phyloP scores from a whole-genome alignment of 805 yeast species.

The Lachancea lanzarotensis region DNA sequence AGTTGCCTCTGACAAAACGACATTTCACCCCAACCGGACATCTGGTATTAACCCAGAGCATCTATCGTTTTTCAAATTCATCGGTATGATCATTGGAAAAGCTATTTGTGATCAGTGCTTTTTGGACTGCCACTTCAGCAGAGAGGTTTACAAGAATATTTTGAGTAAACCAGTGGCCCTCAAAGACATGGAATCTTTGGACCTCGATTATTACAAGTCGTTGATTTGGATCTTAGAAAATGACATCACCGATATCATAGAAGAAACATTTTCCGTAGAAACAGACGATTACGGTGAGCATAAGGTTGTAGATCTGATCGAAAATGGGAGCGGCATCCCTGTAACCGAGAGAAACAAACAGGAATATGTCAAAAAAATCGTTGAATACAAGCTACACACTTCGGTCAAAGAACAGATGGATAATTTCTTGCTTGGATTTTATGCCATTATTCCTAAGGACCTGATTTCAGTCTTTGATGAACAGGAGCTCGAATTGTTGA shows the following conservation, averaged over 20 bases:
- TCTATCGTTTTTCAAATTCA: conserved; percentile 84
- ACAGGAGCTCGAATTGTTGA: conserved; percentile 85
- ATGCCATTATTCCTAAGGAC: conserved; percentile 80
- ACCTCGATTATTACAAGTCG: conserved; percentile 86
- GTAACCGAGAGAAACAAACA: conserved; percentile 89
- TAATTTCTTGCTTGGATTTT: conserved; percentile 78
- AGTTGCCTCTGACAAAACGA: conserved; percentile 84
- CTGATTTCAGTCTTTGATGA: conserved; percentile 85
- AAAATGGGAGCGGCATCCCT: conserved; percentile 72
- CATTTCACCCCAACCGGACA: conserved; percentile 91
- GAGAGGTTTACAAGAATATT: conserved; percentile 88
- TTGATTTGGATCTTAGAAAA: conserved; percentile 94
- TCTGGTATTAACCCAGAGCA: conserved; percentile 93
- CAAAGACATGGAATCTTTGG: conserved; percentile 91
- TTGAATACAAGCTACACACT: conserved; percentile 75
- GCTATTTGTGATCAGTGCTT: conserved; percentile 83
- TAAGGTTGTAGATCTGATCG: conserved; percentile 72
- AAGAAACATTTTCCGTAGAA: conserved; percentile 90
- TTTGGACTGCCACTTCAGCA: conserved; percentile 88
- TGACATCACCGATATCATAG: conserved; percentile 91
- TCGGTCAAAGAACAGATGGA: conserved; percentile 86
- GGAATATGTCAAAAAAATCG: conserved; percentile 80
- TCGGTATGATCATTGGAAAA: conserved; percentile 90
- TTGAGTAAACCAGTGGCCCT: conserved; percentile 74
- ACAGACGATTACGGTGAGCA: conserved; percentile 91